Evolutionary conservation across 2,329 filamentous ascomycete species (phyloP).

Genomic region (Calonectria crousiana): DNA sequence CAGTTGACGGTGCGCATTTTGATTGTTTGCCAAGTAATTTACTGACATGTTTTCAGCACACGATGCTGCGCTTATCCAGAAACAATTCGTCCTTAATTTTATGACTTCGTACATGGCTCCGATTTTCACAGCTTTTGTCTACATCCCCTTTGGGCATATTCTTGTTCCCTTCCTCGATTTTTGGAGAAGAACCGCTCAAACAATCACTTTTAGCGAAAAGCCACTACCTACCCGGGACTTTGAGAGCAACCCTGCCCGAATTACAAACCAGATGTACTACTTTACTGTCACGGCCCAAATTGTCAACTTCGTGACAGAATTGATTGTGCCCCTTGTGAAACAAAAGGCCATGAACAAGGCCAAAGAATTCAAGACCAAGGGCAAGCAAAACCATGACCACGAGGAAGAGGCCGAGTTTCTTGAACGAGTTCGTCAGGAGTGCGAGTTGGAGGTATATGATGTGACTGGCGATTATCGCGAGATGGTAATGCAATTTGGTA

Average conservation of each 20-base stretch:
- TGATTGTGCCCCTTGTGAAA: conserved; percentile 87
- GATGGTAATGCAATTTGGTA: conserved; percentile 86
- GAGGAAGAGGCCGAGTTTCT: conserved; percentile 87
- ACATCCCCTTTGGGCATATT: conserved; percentile 88
- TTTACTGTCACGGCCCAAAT: conserved; percentile 95
- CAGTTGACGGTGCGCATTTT: conserved; percentile 69
- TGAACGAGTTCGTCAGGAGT: conserved; percentile 83
- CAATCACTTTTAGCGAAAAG: conserved; percentile 81
- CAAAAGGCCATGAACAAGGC: conserved; percentile 82
- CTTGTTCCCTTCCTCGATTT: conserved; percentile 89
- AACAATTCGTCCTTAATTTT: conserved; percentile 96
- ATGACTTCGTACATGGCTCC: conserved; percentile 94
- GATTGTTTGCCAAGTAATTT: conserved; percentile 22
- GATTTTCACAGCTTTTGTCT: conserved; percentile 94
- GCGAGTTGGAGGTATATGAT: conserved; percentile 86
- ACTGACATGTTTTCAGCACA: conserved; percentile 65
- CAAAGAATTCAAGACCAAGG: conserved; percentile 77
- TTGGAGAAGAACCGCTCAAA: conserved; percentile 79
- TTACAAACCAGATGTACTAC: conserved; percentile 94
- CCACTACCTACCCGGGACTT: conserved; percentile 76
- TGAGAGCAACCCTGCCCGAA: conserved; percentile 83
- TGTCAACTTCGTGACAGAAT: conserved; percentile 87
- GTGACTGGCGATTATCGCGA: conserved; percentile 92
- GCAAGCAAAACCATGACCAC: conserved; percentile 70
- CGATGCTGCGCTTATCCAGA: conserved; percentile 86